A percentile compares a stretch with the other conserved stretches of the same genome.
Conservation (phyloP, 768 basidiomycete species). For the Suillus brevipes region DNA sequence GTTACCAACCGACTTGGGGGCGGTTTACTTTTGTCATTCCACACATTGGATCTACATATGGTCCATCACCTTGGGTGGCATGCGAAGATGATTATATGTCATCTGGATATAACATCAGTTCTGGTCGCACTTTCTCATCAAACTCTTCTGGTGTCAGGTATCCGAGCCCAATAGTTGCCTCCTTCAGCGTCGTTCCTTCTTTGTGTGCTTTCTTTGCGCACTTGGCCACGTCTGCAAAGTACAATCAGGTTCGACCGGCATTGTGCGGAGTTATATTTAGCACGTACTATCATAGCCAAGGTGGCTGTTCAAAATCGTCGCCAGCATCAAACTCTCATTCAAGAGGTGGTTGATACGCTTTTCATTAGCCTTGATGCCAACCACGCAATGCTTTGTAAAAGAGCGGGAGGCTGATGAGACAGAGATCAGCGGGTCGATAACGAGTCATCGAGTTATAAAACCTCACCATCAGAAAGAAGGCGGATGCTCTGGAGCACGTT, state of each 20-base stretch:
- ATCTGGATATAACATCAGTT: conserved; percentile 83
- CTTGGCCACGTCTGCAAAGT: conserved; percentile 83
- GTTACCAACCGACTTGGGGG: background rate
- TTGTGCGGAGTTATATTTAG: conserved; percentile 7
- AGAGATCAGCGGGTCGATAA: conserved; percentile 9
- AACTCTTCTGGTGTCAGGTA: conserved; percentile 90
- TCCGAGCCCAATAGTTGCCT: conserved; percentile 87
- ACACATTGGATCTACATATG: too few relatives aligned
- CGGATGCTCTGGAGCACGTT: conserved; percentile 97
- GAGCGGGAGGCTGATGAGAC: conserved; percentile 69
- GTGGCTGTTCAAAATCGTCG: conserved; percentile 93
- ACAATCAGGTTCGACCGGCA: conserved; percentile 7
- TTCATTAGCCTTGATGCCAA: conserved; percentile 96
- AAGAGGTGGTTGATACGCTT: conserved; percentile 84
- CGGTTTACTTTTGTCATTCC: too few relatives aligned
- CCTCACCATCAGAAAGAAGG: conserved; percentile 83
- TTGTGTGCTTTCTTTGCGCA: conserved; percentile 99
- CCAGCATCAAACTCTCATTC: conserved; percentile 97
- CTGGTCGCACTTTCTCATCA: conserved; percentile 89
- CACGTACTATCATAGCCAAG: conserved; percentile 95
- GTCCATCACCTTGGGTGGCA: too few relatives aligned
- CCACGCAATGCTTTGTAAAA: conserved; percentile 96
- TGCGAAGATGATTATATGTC: conserved; percentile 33
- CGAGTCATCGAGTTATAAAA: conserved; percentile 4
- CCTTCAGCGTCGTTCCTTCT: conserved; percentile 94